Evolutionary conservation across 768 basidiomycete genomes (phyloP).

Genomic region (Nidula microcarpa): DNA sequence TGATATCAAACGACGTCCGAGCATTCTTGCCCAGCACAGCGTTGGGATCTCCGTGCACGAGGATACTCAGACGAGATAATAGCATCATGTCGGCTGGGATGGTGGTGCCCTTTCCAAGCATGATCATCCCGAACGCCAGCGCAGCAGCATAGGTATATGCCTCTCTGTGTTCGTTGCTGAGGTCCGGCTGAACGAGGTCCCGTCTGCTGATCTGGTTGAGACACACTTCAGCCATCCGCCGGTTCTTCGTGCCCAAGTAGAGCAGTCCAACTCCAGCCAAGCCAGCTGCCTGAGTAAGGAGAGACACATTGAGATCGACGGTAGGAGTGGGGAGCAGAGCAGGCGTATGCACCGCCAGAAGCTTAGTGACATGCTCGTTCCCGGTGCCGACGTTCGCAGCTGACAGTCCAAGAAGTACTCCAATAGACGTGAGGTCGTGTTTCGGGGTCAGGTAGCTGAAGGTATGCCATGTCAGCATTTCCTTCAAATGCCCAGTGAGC

Average conservation of each 20-base stretch:
- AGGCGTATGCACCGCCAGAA: constrained; percentile 90
- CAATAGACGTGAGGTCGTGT: constrained; percentile 93
- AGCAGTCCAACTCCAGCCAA: constrained; percentile 85
- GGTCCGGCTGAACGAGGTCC: constrained; percentile 77
- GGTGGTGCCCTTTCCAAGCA: constrained; percentile 82
- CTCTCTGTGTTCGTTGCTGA: constrained; percentile 87
- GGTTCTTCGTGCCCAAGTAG: constrained; percentile 83
- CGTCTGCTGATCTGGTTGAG: constrained; percentile 77
- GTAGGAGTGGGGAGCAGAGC: constrained; percentile 85
- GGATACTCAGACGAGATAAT: constrained; percentile 63
- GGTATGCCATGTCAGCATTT: constrained; percentile 92
- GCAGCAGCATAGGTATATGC: constrained; percentile 89
- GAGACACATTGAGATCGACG: constrained; percentile 86
- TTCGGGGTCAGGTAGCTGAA: constrained; percentile 95
- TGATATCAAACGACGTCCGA: constrained; percentile 68
- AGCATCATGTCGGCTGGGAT: constrained; percentile 76
- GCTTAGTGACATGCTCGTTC: constrained; percentile 85
- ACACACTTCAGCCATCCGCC: constrained; percentile 92
- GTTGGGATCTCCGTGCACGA: constrained; percentile 72
- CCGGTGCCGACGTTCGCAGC: constrained; percentile 85
- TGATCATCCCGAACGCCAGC: constrained; percentile 93
- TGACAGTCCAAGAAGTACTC: constrained; percentile 88
- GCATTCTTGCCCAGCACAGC: constrained; percentile 28
- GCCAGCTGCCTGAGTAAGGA: constrained; percentile 88
- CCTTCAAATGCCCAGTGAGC: constrained; percentile 84